Percentiles rank a stretch among this genome's conserved stretches.
Evolutionary conservation across 805 yeast species (phyloP).

Genomic region (Metschnikowia bowlesiae): DNA sequence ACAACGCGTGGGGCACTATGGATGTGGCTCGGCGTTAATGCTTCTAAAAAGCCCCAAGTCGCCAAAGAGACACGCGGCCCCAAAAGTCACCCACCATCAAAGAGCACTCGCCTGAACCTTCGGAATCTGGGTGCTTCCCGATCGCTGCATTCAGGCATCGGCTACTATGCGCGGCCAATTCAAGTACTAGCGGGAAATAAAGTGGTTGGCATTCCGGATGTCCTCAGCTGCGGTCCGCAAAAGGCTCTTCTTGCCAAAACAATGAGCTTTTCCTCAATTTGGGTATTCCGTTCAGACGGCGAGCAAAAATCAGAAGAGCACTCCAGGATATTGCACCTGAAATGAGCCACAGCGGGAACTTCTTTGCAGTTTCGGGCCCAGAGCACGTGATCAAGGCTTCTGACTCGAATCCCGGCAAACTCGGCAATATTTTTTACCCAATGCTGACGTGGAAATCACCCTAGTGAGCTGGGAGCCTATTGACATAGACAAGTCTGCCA

Average conservation of each 20-base stretch:
- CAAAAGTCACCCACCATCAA: too few species aligned
- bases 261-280: slow-evolving; percentile 44
- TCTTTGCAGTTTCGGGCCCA: slow-evolving; percentile 42
- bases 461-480: slow-evolving; percentile 17
- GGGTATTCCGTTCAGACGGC: slow-evolving; percentile 53
- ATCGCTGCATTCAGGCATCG: background rate
- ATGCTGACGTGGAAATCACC: slow-evolving; percentile 12
- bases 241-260: slow-evolving; percentile 51
- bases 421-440: slow-evolving; percentile 24
- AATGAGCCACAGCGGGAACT: slow-evolving; percentile 35
- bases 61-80: too few species aligned
- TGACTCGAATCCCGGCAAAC: slow-evolving; percentile 45
- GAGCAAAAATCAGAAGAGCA: slow-evolving; percentile 46
- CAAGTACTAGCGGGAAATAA: slow-evolving; percentile 11
- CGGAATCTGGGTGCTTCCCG: too few species aligned
- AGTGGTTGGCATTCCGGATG: slow-evolving; percentile 28
- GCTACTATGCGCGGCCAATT: background rate
- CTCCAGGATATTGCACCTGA: slow-evolving; percentile 28
- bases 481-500: slow-evolving; percentile 1
- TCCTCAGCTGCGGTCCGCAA: slow-evolving; percentile 47
- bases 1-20: background rate
- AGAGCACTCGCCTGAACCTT: too few species aligned
- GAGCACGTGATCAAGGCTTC: slow-evolving; percentile 42
- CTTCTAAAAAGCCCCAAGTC: background rate
- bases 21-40: background rate